Evolutionary conservation across 2,329 filamentous ascomycete genomes (phyloP).

Genomic region (Fusarium illudens): DNA sequence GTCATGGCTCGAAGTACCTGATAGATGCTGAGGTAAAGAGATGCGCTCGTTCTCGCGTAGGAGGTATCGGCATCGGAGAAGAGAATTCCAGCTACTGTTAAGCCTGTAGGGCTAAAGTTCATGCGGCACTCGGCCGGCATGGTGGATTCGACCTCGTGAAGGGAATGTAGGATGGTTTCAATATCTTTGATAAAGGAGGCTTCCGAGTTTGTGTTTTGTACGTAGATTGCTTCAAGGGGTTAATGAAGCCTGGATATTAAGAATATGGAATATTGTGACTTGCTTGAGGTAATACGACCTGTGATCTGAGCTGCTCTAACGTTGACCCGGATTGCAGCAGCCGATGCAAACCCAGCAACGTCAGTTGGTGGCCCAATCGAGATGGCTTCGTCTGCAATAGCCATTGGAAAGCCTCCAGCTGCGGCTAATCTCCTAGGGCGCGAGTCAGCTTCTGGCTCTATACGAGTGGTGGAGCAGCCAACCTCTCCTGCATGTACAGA

Average conservation of each 20-base stretch:
- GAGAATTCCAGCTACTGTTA: background rate
- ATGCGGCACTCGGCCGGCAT: constrained; percentile 21
- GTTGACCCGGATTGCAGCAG: constrained; percentile 22
- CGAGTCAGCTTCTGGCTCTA: background rate
- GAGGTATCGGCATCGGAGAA: constrained; percentile 4
- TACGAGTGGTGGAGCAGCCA: background rate
- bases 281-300: constrained; percentile 22
- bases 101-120: constrained; percentile 4
- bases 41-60: constrained; percentile 15
- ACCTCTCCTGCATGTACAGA: constrained; percentile 29
- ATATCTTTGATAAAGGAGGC: constrained; percentile 22
- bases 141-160: constrained; percentile 17
- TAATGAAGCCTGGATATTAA: background rate
- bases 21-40: constrained; percentile 22
- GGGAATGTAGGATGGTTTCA: constrained; percentile 22
- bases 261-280: background rate
- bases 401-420: constrained; percentile 20
- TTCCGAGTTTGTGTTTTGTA: constrained; percentile 16
- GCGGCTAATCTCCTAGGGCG: constrained; percentile 21
- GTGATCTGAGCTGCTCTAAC: constrained; percentile 20
- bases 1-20: background rate
- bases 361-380: constrained; percentile 14
- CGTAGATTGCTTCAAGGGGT: constrained; percentile 15
- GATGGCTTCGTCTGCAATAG: constrained; percentile 19
- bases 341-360: constrained; percentile 16